A percentile compares a stretch with the other conserved stretches of the same genome.
Evolutionary conservation across 2,329 filamentous ascomycete genomes (phyloP).

Genomic region (Fusarium lateritium): DNA sequence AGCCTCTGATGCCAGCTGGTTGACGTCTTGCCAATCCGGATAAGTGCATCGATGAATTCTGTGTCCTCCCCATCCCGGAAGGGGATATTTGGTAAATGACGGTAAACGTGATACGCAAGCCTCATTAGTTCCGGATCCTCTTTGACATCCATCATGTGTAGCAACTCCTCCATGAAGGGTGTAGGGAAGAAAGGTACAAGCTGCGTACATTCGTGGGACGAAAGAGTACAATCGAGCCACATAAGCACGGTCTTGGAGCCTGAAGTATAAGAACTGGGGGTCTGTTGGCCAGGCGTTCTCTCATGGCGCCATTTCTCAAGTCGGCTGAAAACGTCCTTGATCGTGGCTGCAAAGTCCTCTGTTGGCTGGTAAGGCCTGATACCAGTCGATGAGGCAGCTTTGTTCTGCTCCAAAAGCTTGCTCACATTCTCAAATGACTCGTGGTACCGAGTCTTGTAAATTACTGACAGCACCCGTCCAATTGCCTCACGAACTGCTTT

Average conservation of each 20-base stretch:
- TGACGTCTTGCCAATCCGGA: slow-evolving; percentile 87
- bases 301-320: slow-evolving; percentile 91
- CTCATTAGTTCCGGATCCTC: slow-evolving; percentile 97
- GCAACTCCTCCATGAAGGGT: slow-evolving; percentile 89
- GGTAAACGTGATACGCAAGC: slow-evolving; percentile 95
- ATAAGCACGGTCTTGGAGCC: slow-evolving; percentile 95
- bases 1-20: slow-evolving; percentile 96
- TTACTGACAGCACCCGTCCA: slow-evolving; percentile 87
- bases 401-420: slow-evolving; percentile 83
- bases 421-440: slow-evolving; percentile 90
- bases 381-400: slow-evolving; percentile 84
- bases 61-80: slow-evolving; percentile 89
- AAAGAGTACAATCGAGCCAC: slow-evolving; percentile 93
- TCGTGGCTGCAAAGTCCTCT: slow-evolving; percentile 78
- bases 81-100: slow-evolving; percentile 94
- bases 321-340: slow-evolving; percentile 81
- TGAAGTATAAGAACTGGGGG: slow-evolving; percentile 93
- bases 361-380: slow-evolving; percentile 85
- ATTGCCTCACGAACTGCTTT: slow-evolving; percentile 97
- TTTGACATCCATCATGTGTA: slow-evolving; percentile 99
- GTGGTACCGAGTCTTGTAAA: slow-evolving; percentile 92
- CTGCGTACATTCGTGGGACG: slow-evolving; percentile 92
- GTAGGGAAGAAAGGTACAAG: slow-evolving; percentile 92
- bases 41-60: slow-evolving; percentile 86
- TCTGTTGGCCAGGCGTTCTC: slow-evolving; percentile 89